These are phyloP conservation scores for Chaetomium tenue DNA, from an alignment of 495 filamentous ascomycete species.

Conservation along the genomic window DNA sequence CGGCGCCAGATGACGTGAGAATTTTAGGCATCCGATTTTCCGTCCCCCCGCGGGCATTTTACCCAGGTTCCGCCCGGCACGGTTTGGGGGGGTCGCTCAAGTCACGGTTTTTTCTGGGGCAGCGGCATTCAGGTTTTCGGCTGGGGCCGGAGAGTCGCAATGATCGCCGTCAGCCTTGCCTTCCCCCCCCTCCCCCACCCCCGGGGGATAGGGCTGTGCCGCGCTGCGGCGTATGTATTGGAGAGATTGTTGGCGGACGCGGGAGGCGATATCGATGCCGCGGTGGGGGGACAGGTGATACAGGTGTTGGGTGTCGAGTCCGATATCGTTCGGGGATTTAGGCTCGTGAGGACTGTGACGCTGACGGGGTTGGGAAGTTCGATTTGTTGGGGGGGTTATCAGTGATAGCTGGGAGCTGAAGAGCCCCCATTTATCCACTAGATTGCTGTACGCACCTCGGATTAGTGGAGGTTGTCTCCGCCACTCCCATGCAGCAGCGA, in stretches of 20 bases:
- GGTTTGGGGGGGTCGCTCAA: background rate
- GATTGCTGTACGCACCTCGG: background rate
- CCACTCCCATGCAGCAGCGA: background rate
- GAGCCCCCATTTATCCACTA: too few relatives aligned
- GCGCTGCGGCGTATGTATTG: too few relatives aligned
- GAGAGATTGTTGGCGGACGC: too few relatives aligned
- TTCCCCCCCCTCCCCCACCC: too few relatives aligned
- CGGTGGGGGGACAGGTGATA: too few relatives aligned
- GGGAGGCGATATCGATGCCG: too few relatives aligned
- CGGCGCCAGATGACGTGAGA: slow-evolving; percentile 6
- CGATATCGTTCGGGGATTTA: too few relatives aligned
- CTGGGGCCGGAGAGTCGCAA: background rate
- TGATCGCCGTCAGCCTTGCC: background rate
- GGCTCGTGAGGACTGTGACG: too few relatives aligned
- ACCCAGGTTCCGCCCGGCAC: background rate
- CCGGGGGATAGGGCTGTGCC: background rate
- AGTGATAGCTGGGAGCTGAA: too few relatives aligned
- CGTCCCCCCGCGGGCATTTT: background rate
- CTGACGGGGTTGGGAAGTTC: too few relatives aligned
- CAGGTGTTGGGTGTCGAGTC: too few relatives aligned
- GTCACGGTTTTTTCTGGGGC: background rate
- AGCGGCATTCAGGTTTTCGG: background rate
- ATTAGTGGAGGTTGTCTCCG: background rate
- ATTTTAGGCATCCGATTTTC: background rate
- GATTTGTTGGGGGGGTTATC: too few relatives aligned